Conservation (phyloP, 2,329 filamentous ascomycete species). For the Pseudogymnoascus verrucosus region DNA sequence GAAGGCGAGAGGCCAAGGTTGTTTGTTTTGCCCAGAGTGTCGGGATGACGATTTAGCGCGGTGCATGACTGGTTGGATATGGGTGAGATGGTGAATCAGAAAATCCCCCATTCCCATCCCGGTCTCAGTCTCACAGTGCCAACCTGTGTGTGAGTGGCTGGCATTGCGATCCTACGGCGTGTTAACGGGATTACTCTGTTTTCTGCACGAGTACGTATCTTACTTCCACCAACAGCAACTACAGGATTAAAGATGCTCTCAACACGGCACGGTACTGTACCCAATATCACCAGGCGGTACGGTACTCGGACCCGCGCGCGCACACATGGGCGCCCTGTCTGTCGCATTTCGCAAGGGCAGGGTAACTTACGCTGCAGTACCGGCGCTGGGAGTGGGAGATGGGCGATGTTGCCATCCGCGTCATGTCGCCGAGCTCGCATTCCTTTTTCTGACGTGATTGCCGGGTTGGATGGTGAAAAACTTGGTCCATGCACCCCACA, state of each 20-base stretch:
- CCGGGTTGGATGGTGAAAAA: not conserved
- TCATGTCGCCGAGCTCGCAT: not conserved
- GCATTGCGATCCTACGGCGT: not conserved
- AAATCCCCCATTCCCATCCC: not conserved
- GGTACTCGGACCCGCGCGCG: not conserved
- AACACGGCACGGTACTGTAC: not conserved
- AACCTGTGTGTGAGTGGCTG: not conserved
- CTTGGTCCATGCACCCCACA: slow-evolving; percentile 3
- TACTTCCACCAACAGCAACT: not conserved
- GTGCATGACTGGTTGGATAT: not conserved
- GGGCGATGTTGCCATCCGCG: not conserved
- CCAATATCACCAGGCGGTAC: not conserved
- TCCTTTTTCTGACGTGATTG: slow-evolving; percentile 2
- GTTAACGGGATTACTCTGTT: not conserved
- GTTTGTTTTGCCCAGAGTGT: not conserved
- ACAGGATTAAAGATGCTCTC: not conserved
- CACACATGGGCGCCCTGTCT: not conserved
- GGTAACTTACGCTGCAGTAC: too few species aligned
- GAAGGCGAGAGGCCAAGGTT: not conserved
- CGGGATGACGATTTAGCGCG: slow-evolving; percentile 2
- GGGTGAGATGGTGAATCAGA: not conserved
- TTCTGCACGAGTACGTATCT: not conserved
- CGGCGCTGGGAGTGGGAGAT: too few species aligned
- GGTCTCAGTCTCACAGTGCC: not conserved
- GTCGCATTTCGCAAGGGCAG: not conserved